Evolutionary conservation across 306 rosid species (phyloP), one percentile per base, ranked within the genome.

Genomic region (Dryas drummondii): DNA sequence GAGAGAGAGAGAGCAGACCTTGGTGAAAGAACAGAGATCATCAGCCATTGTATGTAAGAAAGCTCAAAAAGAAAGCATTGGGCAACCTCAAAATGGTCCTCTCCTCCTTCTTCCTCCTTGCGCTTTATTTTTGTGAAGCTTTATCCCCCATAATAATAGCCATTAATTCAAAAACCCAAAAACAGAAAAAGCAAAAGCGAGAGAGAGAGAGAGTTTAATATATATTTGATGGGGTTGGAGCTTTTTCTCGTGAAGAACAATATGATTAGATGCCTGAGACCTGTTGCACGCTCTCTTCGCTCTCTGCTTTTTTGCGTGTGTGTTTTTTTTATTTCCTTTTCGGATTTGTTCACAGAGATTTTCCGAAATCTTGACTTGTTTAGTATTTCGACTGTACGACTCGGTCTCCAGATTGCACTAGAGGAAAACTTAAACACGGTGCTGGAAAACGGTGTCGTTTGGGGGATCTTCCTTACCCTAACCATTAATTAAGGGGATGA

Each of bases 1-100:
- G 22, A 22, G 22, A 22, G 13, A 32, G 37, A 32, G 37, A 32
- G 37, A 22, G 13, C 83, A 57, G 52, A 94, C 99, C 97, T 94
- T 92, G 76, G 88, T 53, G 85, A 84, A 90, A 89, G 86, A 87
- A 80, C 82, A 80, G 49, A 75, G 90, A 82, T 89, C 93, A 72
- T 92, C 97, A 7, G 97, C 96, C 99, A 94, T 94, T 81, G 90
- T 81, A 85, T 87, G 37, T 73, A 22, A 74, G 62, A 74, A 74
- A 77, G 91, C 85, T 90, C 87, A 88, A 86, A 87, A 81, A 75
- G 80, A 72, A 91, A 86, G 89, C 96, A 93, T 89, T 52, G 64
- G 84, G 70, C 78, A 80, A 37, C 78, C 75, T 82, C 56, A 76
- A 63, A 83, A 51, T 83, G 77, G 69, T 76, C 68, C 57, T 55